Evolutionary conservation across 805 yeast species (phyloP), one percentile per base, ranked within the genome.

Genomic region (Saccharomycopsis sp.): DNA sequence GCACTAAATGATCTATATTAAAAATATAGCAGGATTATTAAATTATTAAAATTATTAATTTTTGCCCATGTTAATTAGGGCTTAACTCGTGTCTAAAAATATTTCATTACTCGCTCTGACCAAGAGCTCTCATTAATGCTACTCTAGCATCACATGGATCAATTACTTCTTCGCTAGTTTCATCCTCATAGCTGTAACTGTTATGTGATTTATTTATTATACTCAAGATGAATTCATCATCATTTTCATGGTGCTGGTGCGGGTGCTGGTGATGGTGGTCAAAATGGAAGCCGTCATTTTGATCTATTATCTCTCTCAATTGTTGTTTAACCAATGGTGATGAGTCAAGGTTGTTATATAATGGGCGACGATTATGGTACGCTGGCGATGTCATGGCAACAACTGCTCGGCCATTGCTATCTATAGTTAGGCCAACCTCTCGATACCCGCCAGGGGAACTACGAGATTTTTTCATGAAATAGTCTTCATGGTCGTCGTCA

Each of bases 61-160:
- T 31, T 31, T 7, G 35, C 19, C 8, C 14, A 13, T 31, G 7
- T 16, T 16, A 31, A n/a, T 26, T 26, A 26, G 29, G 29, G 13
- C 29, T 26, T 26, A 13, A 26, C 29, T 26, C 11, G 29, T 26
- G 29, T 16, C 19, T 26, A n/a, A 37, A 22, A 24, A n/a, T 9
- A 8, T 8, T 24, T 4, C 3, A 24, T 23, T 16, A 24, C 17
- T 26, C 31, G 3, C 19, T 26, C 17, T 23, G 9, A 4, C 17
- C 4, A 24, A 32, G 4, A 13, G 40, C 43, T 29, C 36, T 41
- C 47, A 44, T 44, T 14, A 48, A 34, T 8, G 51, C 51, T 5
- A 35, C 40, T 22, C 51, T 26, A 11, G 51, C 51, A 35, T 48
- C 51, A 17, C 45, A 41, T 5, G 42, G 37, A 3, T 48, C 51